phyloP scores from a whole-genome alignment of 169 alveolate genomes.

The Fabrea salina region DNA sequence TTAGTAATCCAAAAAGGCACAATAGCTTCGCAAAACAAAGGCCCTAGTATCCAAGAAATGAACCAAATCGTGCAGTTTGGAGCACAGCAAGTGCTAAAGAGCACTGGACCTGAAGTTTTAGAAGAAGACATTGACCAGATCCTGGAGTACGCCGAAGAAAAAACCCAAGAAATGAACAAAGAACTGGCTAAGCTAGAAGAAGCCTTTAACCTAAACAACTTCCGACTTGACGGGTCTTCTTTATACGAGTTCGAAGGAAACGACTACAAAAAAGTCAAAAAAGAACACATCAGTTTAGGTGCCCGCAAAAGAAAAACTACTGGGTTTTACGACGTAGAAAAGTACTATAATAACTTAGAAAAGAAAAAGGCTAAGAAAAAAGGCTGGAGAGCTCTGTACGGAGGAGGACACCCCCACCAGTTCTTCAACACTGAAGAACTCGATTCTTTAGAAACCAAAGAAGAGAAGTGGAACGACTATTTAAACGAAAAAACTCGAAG shows the following conservation, averaged over 20 bases:
- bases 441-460: slow-evolving; percentile 77
- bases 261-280: slow-evolving; percentile 50
- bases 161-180: slow-evolving; percentile 85
- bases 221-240: slow-evolving; percentile 57
- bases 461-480: slow-evolving; percentile 70
- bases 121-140: slow-evolving; percentile 89
- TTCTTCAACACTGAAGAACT: slow-evolving; percentile 80
- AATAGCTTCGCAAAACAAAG: slow-evolving; percentile 46
- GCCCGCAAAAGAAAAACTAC: slow-evolving; percentile 39
- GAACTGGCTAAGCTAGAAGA: slow-evolving; percentile 64
- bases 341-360: slow-evolving; percentile 36
- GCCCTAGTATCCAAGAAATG: slow-evolving; percentile 85
- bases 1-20: slow-evolving; percentile 81
- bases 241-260: slow-evolving; percentile 73
- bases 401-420: slow-evolving; percentile 92
- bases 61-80: slow-evolving; percentile 89
- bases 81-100: slow-evolving; percentile 88
- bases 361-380: slow-evolving; percentile 72
- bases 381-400: slow-evolving; percentile 91
- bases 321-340: slow-evolving; percentile 45
- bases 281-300: slow-evolving; percentile 49
- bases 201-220: slow-evolving; percentile 65
- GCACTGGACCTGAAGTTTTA: slow-evolving; percentile 74
- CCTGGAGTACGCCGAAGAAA: slow-evolving; percentile 82
- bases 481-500: slow-evolving; percentile 45